Evolutionary conservation across 139 green algal genomes (phyloP), one percentile per base, ranked within the genome.

Genomic region (Chlamydomonas urium): DNA sequence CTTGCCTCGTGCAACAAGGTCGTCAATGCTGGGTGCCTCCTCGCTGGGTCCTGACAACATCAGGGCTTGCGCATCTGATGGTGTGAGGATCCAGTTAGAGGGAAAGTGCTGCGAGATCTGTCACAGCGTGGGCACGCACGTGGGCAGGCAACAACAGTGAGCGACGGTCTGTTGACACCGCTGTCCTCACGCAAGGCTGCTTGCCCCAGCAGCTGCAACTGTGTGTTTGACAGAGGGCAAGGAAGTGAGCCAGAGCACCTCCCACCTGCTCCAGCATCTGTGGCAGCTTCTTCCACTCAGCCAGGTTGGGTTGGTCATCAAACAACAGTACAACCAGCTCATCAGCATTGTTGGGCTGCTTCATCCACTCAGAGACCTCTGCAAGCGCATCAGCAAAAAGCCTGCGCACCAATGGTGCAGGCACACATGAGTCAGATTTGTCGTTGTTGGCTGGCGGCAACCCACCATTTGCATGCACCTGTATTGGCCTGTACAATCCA

Each of bases 271-370:
- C 47, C 60, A 83, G 38, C 35, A 89, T 59, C 35, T 53, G 23
- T 14, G 32, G 59, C 45, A 85, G 72, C 2, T 66, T 38, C 28
- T 81, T 74, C 88, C 87, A 92, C 4, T 35, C 23, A 17, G 38
- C 38, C 34, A 93, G 71, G 66, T 92, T 78, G 1, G 47, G 35
- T 65, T 93, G 80, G 57, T 92, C 74, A 59, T 92, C 88, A 47
- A 92, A 78, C 68, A 81, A 92, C 10, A 92, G 47, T 37, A 90
- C 66, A 31, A 92, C 14, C 23, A 90, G 81, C 62, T 90, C 82
- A 5, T 26, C 60, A 67, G 60, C 21, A 45, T 67, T 4, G 32
- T 42, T 32, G 10, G 24, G 53, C 21, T 62, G 14, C 42, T 10
- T 53, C 14, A 53, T 10, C 42, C 42, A 53, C 42, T 10, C 42